Evolutionary conservation across 176 grass and related monocot genomes (phyloP).

Genomic region (Areca catechu): DNA sequence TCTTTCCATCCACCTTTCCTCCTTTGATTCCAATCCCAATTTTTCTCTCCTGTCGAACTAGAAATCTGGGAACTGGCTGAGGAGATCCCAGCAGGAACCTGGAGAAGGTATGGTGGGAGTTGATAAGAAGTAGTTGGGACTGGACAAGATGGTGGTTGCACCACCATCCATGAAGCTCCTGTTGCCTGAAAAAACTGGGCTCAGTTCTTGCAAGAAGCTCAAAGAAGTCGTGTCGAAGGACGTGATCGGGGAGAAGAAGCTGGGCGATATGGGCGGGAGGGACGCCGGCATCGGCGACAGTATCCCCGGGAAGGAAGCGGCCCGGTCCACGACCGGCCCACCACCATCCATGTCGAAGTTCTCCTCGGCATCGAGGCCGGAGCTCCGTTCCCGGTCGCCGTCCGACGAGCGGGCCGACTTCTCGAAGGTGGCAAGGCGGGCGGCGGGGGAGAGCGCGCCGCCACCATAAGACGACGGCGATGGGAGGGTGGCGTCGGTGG

Average conservation of each 20-base stretch:
- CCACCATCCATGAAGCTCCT: slow-evolving; percentile 11
- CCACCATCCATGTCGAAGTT: not conserved
- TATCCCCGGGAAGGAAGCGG: slow-evolving; percentile 32
- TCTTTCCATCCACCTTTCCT: too few species aligned
- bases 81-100: slow-evolving; percentile 20
- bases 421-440: slow-evolving; percentile 72
- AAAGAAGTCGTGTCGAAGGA: slow-evolving; percentile 46
- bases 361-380: not conserved
- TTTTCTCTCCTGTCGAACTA: slow-evolving; percentile 14
- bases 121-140: slow-evolving; percentile 42
- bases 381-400: not conserved
- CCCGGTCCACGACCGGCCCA: not conserved
- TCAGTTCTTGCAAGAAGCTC: slow-evolving; percentile 64
- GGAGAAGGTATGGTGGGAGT: slow-evolving; percentile 73
- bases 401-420: not conserved
- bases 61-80: slow-evolving; percentile 27
- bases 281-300: slow-evolving; percentile 66
- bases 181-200: slow-evolving; percentile 41
- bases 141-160: slow-evolving; percentile 29
- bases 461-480: slow-evolving; percentile 21
- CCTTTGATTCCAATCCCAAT: too few species aligned
- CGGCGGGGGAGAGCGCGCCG: slow-evolving; percentile 70
- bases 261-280: slow-evolving; percentile 37
- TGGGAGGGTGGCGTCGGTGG: not conserved
- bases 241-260: slow-evolving; percentile 49